These are phyloP conservation scores for Termitomyces sp. DNA, from an alignment of 768 basidiomycete genomes.

Conservation along the genomic window DNA sequence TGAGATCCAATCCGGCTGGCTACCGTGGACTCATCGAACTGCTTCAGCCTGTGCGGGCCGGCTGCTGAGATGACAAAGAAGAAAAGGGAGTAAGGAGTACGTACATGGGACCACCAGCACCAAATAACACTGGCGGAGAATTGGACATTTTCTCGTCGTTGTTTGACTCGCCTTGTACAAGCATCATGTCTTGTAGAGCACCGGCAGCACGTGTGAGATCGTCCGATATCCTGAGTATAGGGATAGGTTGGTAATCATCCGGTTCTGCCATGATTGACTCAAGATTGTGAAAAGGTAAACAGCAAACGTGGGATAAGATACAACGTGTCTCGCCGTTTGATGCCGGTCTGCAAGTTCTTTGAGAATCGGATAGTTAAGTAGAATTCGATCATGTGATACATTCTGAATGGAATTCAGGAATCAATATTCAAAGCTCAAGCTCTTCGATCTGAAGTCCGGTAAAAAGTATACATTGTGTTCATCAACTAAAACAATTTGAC, in stretches of 20 bases:
- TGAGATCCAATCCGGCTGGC: constrained; percentile 68
- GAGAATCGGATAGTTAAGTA: neutral
- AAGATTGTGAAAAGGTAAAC: constrained; percentile 1
- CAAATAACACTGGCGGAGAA: constrained; percentile 57
- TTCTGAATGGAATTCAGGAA: neutral
- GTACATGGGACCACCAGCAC: constrained; percentile 74
- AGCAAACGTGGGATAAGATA: constrained; percentile 11
- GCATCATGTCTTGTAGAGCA: constrained; percentile 45
- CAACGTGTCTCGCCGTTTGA: constrained; percentile 12
- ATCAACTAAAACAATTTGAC: constrained; percentile 20
- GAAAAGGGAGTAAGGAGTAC: constrained; percentile 15
- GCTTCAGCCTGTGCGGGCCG: constrained; percentile 53
- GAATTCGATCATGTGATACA: constrained; percentile 14
- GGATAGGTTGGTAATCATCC: constrained; percentile 21
- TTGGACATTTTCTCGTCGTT: constrained; percentile 29
- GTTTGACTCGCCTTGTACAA: constrained; percentile 27
- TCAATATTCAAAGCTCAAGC: neutral
- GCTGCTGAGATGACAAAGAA: neutral
- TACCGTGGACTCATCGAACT: constrained; percentile 71
- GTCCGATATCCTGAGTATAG: constrained; percentile 30
- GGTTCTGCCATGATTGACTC: constrained; percentile 19
- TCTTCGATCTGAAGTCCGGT: neutral
- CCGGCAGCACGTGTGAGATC: constrained; percentile 48
- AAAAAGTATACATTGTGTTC: constrained; percentile 6
- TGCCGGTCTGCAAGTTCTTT: neutral